A percentile compares a stretch with the other conserved stretches of the same genome.
Conservation (phyloP, 192 early-diverging fungal genomes). For the Coemansia sp. region DNA sequence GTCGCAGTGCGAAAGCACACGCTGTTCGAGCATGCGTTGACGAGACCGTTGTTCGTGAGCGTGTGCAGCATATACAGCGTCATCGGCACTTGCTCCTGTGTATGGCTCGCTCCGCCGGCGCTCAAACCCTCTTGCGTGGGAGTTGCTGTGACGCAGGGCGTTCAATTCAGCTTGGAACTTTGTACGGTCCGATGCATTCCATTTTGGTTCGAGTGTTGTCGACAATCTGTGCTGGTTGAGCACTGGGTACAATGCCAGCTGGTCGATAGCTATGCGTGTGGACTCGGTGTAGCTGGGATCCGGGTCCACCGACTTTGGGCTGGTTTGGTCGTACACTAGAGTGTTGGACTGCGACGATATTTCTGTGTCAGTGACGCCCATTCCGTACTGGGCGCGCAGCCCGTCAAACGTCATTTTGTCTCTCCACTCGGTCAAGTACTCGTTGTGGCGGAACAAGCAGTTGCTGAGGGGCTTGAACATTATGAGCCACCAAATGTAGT, state of each 20-base stretch:
- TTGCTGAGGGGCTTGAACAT: slow-evolving; percentile 49
- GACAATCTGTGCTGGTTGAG: slow-evolving; percentile 4
- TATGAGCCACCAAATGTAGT: slow-evolving; percentile 53
- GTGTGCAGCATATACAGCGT: neutral
- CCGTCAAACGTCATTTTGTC: slow-evolving; percentile 43
- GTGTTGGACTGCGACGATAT: slow-evolving; percentile 32
- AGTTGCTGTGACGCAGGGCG: slow-evolving; percentile 7
- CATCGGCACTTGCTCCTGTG: neutral
- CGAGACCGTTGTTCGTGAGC: slow-evolving; percentile 19
- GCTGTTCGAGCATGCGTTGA: slow-evolving; percentile 27
- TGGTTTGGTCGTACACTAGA: slow-evolving; percentile 7
- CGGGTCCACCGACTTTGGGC: slow-evolving; percentile 10
- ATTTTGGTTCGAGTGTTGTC: neutral
- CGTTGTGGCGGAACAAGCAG: slow-evolving; percentile 45
- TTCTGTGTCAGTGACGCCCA: slow-evolving; percentile 26
- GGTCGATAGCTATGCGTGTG: slow-evolving; percentile 30
- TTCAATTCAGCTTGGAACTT: slow-evolving; percentile 1
- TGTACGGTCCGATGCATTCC: neutral
- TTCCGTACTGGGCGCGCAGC: slow-evolving; percentile 36
- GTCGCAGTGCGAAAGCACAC: slow-evolving; percentile 15
- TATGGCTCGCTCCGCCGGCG: slow-evolving; percentile 42
- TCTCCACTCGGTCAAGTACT: slow-evolving; percentile 41
- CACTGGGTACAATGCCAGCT: slow-evolving; percentile 22
- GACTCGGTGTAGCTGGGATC: slow-evolving; percentile 43
- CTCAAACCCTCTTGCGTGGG: neutral